Base-by-base conservation (phyloP, 2,329 filamentous ascomycete species). In the Cryphonectria carpinicola region DNA sequence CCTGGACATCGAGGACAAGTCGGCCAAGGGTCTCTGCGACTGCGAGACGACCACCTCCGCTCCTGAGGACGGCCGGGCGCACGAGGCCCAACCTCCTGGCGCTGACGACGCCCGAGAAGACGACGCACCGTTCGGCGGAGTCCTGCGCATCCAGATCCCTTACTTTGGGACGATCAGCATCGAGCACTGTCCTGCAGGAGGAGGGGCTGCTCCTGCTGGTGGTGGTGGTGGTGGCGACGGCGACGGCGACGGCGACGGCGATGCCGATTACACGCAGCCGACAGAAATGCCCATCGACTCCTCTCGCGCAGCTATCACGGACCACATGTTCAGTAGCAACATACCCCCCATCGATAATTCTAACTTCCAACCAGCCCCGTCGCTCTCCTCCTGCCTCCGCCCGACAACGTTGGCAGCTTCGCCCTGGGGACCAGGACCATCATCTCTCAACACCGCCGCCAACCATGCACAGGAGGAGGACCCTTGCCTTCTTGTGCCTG, bases 121-220 rank as follows among this genome's bases (percentile, higher is more conserved):
- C 8, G 70, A 68, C 4, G 74, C 75, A 19, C 69, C 35, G 14
- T 67, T 62, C 1, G 71, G 74, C 0, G 19, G 46, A 8, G 70
- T 76, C 6, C 70, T 84, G 3, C 73, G 74, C 25, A 80, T 86
- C 17, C 75, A 79, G 17, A 80, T 86, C 25, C 84, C 84, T 0
- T 82, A 82, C 56, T 77, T 84, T 32, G 82, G 83, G 0, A 79
- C 76, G 1, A 77, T 86, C 22, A 77, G 76, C 39, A 81, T 84
- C 39, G 75, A 75, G 19, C 74, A 74, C 41, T 67, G 72, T 35
- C 28, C 32, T 25, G 25, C 17, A 25, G 14, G 32, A 3, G 32
- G 32, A 32, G 32, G 32, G 32, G 4, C 4, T 4, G 32, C 32
- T 32, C 0, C 32, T 32, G 32, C 14, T 2, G 32, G n/a, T 25